Conservation (phyloP, 768 basidiomycete species). For the Trametes cubensis region DNA sequence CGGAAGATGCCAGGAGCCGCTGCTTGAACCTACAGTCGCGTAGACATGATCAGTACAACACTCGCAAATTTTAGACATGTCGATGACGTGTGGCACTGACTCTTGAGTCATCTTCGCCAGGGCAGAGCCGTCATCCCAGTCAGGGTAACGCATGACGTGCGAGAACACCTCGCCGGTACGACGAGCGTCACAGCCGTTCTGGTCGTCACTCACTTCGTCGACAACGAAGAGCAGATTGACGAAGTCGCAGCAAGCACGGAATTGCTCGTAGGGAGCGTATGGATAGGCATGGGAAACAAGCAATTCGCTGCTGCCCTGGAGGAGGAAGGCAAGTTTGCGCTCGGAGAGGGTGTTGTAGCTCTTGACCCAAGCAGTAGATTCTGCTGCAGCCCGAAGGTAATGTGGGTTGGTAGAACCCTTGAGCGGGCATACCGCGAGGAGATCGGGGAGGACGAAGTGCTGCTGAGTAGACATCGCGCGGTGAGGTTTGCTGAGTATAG, state of each 20-base stretch:
- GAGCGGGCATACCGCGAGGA: slow-evolving; percentile 51
- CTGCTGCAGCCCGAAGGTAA: slow-evolving; percentile 57
- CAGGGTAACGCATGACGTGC: slow-evolving; percentile 55
- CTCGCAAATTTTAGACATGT: neutral
- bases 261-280: slow-evolving; percentile 60
- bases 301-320: slow-evolving; percentile 64
- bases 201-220: slow-evolving; percentile 73
- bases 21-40: slow-evolving; percentile 51
- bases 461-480: slow-evolving; percentile 29
- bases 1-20: slow-evolving; percentile 49
- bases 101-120: slow-evolving; percentile 67
- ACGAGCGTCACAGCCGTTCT: slow-evolving; percentile 59
- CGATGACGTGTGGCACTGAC: slow-evolving; percentile 39
- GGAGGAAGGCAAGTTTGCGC: slow-evolving; percentile 64
- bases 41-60: slow-evolving; percentile 3
- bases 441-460: slow-evolving; percentile 57
- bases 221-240: slow-evolving; percentile 57
- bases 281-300: slow-evolving; percentile 66
- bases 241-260: slow-evolving; percentile 67
- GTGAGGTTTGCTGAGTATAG: neutral
- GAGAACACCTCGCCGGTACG: slow-evolving; percentile 57
- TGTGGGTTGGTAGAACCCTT: slow-evolving; percentile 59
- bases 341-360: slow-evolving; percentile 62
- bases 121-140: slow-evolving; percentile 60
- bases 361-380: slow-evolving; percentile 68